Percentiles rank a stretch among this genome's conserved stretches.
These are phyloP conservation scores for Clitoria ternatea DNA, from an alignment of 306 rosid genomes.

Conservation along the genomic window DNA sequence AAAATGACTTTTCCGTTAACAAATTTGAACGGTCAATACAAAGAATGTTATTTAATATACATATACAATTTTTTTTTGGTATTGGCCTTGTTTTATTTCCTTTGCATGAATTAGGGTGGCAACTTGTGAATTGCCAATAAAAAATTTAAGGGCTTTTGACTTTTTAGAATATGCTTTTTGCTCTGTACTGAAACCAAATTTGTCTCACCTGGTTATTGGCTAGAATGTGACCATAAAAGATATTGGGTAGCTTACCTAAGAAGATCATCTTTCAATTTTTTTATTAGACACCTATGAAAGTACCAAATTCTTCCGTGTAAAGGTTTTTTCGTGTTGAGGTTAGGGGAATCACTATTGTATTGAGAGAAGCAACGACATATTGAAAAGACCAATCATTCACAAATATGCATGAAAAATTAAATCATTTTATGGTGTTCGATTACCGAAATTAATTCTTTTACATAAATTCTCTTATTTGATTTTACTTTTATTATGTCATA, in stretches of 20 bases:
- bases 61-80: neutral
- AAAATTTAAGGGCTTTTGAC: slow-evolving; percentile 34
- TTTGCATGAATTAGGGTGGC: slow-evolving; percentile 26
- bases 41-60: neutral
- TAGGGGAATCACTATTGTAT: too few species aligned
- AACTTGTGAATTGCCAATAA: slow-evolving; percentile 31
- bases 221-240: slow-evolving; percentile 26
- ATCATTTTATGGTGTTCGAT: too few species aligned
- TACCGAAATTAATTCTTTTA: too few species aligned
- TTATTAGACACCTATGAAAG: slow-evolving; percentile 22
- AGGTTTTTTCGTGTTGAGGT: neutral
- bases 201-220: slow-evolving; percentile 37
- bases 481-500: too few species aligned
- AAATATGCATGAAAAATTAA: too few species aligned
- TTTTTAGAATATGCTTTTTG: slow-evolving; percentile 21
- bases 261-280: slow-evolving; percentile 27
- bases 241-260: slow-evolving; percentile 60
- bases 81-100: slow-evolving; percentile 1
- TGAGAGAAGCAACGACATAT: too few species aligned
- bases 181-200: slow-evolving; percentile 12
- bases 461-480: too few species aligned
- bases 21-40: slow-evolving; percentile 12
- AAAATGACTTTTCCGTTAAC: neutral
- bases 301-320: slow-evolving; percentile 24
- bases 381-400: too few species aligned